A percentile compares a stretch with the other conserved stretches of the same genome.
These are phyloP conservation scores for Apiospora phragmitis DNA, from an alignment of 2,329 filamentous ascomycete species.

Conservation along the genomic window DNA sequence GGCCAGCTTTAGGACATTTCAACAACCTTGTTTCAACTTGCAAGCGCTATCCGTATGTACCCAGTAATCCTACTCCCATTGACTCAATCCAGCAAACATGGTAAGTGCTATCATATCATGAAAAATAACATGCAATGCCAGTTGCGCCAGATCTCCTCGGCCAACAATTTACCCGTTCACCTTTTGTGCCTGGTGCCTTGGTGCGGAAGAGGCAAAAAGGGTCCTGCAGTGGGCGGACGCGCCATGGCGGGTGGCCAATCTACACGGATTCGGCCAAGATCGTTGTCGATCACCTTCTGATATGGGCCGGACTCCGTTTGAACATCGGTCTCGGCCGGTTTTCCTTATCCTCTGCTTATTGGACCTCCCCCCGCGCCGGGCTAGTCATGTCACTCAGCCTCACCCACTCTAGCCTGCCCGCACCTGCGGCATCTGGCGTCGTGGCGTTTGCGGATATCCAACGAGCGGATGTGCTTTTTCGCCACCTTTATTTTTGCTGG, in stretches of 20 bases:
- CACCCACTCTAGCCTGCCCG: not conserved
- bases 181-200: not conserved
- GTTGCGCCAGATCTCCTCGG: not conserved
- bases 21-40: not conserved
- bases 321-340: constrained; percentile 5
- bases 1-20: not conserved
- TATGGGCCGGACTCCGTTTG: constrained; percentile 1
- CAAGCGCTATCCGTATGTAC: not conserved
- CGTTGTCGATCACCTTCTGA: not conserved
- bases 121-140: not conserved
- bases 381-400: constrained; percentile 9
- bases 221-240: not conserved
- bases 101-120: not conserved
- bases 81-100: not conserved
- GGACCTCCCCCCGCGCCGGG: not conserved
- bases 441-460: not conserved
- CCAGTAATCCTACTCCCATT: not conserved
- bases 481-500: not conserved
- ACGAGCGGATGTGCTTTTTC: not conserved
- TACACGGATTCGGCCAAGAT: not conserved
- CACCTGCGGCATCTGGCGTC: not conserved
- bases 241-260: not conserved
- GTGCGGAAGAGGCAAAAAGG: not conserved
- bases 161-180: not conserved
- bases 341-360: not conserved